Conservation (phyloP, 441 rosid species). For the Populus hybrid region DNA sequence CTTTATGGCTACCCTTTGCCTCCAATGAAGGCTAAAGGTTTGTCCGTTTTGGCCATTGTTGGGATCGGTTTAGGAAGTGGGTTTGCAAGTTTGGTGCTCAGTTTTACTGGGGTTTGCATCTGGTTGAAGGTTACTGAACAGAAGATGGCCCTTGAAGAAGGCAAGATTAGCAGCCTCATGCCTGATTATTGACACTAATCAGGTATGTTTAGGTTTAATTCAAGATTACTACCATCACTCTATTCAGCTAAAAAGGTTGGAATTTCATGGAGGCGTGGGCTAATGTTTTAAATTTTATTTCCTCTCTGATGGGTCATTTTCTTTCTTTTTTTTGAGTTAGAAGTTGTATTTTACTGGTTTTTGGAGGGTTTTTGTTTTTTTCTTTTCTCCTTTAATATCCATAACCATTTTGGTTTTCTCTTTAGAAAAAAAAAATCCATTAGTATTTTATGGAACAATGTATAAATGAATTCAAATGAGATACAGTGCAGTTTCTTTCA, state of each 20-base stretch:
- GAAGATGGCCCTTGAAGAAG: constrained; percentile 79
- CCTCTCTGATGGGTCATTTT: neutral
- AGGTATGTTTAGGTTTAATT: neutral
- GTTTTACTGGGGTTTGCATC: constrained; percentile 86
- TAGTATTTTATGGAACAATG: constrained; percentile 22
- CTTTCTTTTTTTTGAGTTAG: neutral
- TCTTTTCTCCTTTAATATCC: neutral
- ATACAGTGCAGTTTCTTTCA: constrained; percentile 18
- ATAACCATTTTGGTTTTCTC: neutral
- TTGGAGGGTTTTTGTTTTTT: constrained; percentile 12
- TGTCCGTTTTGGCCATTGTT: constrained; percentile 79
- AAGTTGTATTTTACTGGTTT: constrained; percentile 18
- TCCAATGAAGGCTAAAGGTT: constrained; percentile 59
- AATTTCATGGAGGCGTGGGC: neutral
- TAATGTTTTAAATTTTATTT: constrained; percentile 2
- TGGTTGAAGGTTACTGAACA: constrained; percentile 90
- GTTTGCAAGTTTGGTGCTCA: constrained; percentile 77
- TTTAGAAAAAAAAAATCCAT: neutral
- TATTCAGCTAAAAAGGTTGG: neutral
- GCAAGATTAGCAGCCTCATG: constrained; percentile 77
- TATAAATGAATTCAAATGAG: constrained; percentile 33
- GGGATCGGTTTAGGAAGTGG: constrained; percentile 97
- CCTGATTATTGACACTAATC: constrained; percentile 62
- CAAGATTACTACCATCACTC: neutral
- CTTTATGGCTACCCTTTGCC: constrained; percentile 87